Base-by-base conservation (phyloP, 352 stramenopile genomes). In the Globisporangium viniferum region DNA sequence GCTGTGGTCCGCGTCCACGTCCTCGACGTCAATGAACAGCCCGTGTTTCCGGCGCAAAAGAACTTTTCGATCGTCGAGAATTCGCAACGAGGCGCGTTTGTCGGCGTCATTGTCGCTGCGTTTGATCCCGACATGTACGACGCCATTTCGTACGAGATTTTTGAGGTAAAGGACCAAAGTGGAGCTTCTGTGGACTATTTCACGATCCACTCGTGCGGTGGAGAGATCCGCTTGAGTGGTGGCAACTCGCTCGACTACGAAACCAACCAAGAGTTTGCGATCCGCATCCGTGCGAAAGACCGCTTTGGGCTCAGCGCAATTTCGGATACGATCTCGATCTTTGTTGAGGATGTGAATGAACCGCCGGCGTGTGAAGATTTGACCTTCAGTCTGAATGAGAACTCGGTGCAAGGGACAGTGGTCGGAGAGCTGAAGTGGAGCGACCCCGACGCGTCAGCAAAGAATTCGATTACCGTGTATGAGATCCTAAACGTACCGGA, bases 51-150 rank as follows among this genome's bases (percentile, higher is more conserved):
- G 2, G 14, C 49, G 10, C 74, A 81, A 33, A 66, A 33, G 22
- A 54, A 44, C 8, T 75, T 90, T 51, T 55, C 20, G 29, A 73
- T 88, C 48, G 35, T 62, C 29, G 79, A 90, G 68, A 76, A 88
- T 55, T 64, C 74, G 6, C 58, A 54, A 12, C 70, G 66, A n/a
- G 79, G 80, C 8, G 60, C 72, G 0, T 20, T 80, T 15, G 62
- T 90, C 1, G 81, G 79, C 0, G 64, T 73, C 3, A 36, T 85
- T 14, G 61, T 36, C 20, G 27, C 65, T 24, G 81, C 77, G 10
- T 81, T 76, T 35, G 81, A 90, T 62, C 78, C 79, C 6, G 81
- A 90, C 29, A 58, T 68, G 62, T 84, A 70, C n/a, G 79, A 90
- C 60, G 35, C 78, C 0, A 53, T 87, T 46, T 77, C 72, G 1